These are phyloP conservation scores for Zelonia costaricensis DNA, from an alignment of 208 protist species.

Conservation along the genomic window DNA sequence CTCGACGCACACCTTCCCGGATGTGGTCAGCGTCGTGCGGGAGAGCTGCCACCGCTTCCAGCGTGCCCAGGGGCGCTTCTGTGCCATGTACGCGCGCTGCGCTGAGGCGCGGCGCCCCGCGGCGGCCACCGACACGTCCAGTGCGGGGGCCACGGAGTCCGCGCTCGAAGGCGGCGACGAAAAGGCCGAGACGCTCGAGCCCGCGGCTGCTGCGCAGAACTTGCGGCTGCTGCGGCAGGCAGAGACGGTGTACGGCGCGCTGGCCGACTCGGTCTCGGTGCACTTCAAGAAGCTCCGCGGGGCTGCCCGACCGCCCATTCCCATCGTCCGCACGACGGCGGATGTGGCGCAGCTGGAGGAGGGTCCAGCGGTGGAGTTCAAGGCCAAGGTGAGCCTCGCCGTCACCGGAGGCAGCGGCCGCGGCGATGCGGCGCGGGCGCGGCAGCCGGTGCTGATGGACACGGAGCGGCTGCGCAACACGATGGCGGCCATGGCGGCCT, in stretches of 20 bases:
- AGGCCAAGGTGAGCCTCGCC: conserved; percentile 30
- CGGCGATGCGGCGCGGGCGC: neutral
- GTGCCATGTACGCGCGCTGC: conserved; percentile 8
- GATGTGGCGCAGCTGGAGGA: conserved; percentile 62
- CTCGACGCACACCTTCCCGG: conserved; percentile 28
- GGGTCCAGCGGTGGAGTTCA: conserved; percentile 79
- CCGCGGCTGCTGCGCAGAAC: conserved; percentile 10
- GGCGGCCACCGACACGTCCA: neutral
- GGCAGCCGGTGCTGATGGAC: conserved; percentile 32
- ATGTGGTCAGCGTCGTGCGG: conserved; percentile 44
- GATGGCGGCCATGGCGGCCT: conserved; percentile 80
- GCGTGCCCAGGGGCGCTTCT: conserved; percentile 27
- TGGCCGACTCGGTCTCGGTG: conserved; percentile 68
- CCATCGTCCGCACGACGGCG: conserved; percentile 34
- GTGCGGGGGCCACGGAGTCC: neutral
- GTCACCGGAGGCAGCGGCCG: neutral
- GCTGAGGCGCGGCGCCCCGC: neutral
- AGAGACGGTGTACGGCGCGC: conserved; percentile 36
- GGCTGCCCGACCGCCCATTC: conserved; percentile 20
- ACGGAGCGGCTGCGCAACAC: conserved; percentile 79
- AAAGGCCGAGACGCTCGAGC: neutral
- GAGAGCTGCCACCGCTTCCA: conserved; percentile 59
- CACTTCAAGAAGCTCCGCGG: conserved; percentile 61
- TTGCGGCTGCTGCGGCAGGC: conserved; percentile 15
- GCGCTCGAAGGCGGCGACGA: neutral